A percentile compares a stretch with the other conserved stretches of the same genome.
These are phyloP conservation scores for Chlorella variabilis DNA, from an alignment of 163 green algal genomes.

Conservation along the genomic window DNA sequence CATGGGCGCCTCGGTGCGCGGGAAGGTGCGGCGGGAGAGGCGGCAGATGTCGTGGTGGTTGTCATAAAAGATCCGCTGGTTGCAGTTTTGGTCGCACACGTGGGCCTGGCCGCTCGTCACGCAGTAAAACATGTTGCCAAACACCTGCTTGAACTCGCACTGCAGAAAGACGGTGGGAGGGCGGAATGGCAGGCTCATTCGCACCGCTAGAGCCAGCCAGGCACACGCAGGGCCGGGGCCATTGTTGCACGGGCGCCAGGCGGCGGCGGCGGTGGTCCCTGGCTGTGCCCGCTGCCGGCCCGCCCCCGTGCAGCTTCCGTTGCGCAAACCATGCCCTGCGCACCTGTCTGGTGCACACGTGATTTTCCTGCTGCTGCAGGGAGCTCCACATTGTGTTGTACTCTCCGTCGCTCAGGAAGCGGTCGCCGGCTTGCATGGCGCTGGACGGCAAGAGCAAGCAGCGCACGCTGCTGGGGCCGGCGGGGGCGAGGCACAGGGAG, in stretches of 20 bases:
- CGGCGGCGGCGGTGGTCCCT: too few species aligned
- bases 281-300: neutral
- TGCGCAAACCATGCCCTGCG: too few species aligned
- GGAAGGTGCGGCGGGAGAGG: slow-evolving; percentile 40
- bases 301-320: neutral
- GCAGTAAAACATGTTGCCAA: slow-evolving; percentile 52
- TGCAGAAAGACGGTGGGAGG: neutral
- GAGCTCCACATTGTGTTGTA: neutral
- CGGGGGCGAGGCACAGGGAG: neutral
- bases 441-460: neutral
- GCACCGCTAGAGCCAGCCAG: neutral
- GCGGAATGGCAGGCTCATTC: neutral
- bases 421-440: neutral
- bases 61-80: slow-evolving; percentile 49
- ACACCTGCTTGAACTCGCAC: slow-evolving; percentile 42
- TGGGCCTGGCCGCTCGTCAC: slow-evolving; percentile 35
- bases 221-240: too few species aligned
- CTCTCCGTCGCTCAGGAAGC: neutral
- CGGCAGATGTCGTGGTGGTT: slow-evolving; percentile 45
- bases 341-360: slow-evolving; percentile 41
- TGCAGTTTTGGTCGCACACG: slow-evolving; percentile 51
- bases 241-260: too few species aligned
- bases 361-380: slow-evolving; percentile 27
- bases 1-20: neutral
- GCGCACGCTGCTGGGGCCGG: neutral